A percentile compares a stretch with the other conserved stretches of the same genome.
Conservation (phyloP, 495 filamentous ascomycete species). For the Hypomontagnella submonticulosa region DNA sequence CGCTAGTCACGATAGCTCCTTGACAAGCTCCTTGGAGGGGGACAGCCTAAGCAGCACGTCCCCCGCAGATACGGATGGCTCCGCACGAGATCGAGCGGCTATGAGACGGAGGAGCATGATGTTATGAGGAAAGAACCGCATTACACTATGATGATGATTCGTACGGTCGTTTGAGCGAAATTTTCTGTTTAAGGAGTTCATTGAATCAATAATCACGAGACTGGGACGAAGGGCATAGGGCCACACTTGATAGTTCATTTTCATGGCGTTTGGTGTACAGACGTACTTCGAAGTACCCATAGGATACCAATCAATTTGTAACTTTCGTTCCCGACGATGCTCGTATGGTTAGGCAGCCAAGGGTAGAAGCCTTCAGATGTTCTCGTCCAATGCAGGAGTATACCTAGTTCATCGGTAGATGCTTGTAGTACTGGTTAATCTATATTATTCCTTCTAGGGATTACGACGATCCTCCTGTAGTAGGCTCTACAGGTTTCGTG, state of each 20-base stretch:
- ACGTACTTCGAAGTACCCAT: constrained; percentile 18
- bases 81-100: constrained; percentile 31
- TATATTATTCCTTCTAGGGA: constrained; percentile 25
- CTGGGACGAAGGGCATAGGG: background rate
- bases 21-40: constrained; percentile 38
- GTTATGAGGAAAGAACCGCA: constrained; percentile 56
- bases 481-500: constrained; percentile 78
- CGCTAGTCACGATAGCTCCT: constrained; percentile 25
- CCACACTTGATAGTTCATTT: constrained; percentile 17
- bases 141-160: constrained; percentile 34
- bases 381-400: constrained; percentile 18
- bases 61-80: constrained; percentile 16
- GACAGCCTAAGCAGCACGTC: constrained; percentile 37
- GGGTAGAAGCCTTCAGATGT: constrained; percentile 6
- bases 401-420: constrained; percentile 28
- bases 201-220: constrained; percentile 25
- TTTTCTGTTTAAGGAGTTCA: constrained; percentile 19
- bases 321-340: constrained; percentile 1
- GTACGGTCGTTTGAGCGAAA: constrained; percentile 24
- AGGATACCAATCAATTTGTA: constrained; percentile 36
- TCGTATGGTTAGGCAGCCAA: constrained; percentile 10
- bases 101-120: constrained; percentile 65
- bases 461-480: constrained; percentile 56
- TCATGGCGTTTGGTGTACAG: constrained; percentile 26
- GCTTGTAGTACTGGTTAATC: constrained; percentile 36